Evolutionary conservation across 306 rosid genomes (phyloP).

Genomic region (Rubus idaeus): DNA sequence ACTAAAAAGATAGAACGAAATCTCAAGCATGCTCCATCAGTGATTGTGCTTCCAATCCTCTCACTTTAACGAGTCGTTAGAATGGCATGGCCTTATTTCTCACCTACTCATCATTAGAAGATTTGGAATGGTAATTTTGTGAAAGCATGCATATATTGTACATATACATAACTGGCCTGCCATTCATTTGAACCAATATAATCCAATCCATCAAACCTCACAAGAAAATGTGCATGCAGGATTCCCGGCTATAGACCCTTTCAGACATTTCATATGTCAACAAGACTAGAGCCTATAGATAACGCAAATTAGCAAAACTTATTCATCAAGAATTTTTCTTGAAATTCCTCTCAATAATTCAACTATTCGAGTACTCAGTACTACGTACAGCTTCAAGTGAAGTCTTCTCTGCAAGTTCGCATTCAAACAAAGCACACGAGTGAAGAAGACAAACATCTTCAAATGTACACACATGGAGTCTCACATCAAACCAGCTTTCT

Average conservation of each 20-base stretch:
- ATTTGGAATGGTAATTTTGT: not conserved
- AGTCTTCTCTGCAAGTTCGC: not conserved
- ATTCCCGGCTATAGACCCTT: slow-evolving; percentile 1
- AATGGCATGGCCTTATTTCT: slow-evolving; percentile 2
- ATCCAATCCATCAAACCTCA: not conserved
- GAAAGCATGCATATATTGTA: not conserved
- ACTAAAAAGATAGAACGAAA: too few species aligned
- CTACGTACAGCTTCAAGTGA: not conserved
- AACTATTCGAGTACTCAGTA: not conserved
- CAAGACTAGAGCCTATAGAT: slow-evolving; percentile 3
- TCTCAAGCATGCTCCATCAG: slow-evolving; percentile 21
- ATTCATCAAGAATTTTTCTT: not conserved
- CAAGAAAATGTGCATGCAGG: slow-evolving; percentile 14
- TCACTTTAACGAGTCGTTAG: slow-evolving; percentile 28
- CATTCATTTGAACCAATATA: too few species aligned
- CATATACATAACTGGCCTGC: too few species aligned
- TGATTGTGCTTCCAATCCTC: slow-evolving; percentile 10
- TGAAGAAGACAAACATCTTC: not conserved
- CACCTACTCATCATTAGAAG: not conserved
- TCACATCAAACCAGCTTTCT: slow-evolving; percentile 2
- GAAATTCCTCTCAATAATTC: slow-evolving; percentile 14
- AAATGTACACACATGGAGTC: not conserved
- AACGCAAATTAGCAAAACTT: slow-evolving; percentile 22
- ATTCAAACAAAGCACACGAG: not conserved
- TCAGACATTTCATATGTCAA: slow-evolving; percentile 11